Conservation (phyloP, 371 early-diverging fungal genomes). For the Chytridium lagenaria region DNA sequence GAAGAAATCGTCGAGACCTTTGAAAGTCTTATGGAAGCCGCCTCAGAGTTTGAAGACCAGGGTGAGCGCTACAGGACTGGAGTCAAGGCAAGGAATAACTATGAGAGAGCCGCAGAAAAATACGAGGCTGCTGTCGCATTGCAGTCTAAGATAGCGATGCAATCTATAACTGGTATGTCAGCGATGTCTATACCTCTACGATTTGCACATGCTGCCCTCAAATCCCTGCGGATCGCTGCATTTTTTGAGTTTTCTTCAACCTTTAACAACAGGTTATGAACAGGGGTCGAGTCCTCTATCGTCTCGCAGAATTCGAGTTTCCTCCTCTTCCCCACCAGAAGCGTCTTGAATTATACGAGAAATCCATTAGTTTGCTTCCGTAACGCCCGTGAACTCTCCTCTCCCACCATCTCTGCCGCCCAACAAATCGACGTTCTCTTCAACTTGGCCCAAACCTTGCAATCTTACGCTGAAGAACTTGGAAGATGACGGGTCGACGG, state of each 20-base stretch:
- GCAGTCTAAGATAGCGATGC: constrained; percentile 66
- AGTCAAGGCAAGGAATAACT: constrained; percentile 69
- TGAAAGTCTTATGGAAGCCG: constrained; percentile 52
- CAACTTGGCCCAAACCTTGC: constrained; percentile 74
- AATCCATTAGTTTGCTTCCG: constrained; percentile 65
- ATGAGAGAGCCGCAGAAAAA: constrained; percentile 68
- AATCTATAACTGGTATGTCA: constrained; percentile 69
- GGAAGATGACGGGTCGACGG: constrained; percentile 34
- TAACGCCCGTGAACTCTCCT: constrained; percentile 44
- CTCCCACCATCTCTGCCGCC: constrained; percentile 41
- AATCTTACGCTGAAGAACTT: constrained; percentile 67
- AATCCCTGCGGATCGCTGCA: no score
- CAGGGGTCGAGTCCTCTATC: constrained; percentile 70
- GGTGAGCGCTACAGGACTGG: constrained; percentile 73
- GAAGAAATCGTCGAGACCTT: constrained; percentile 18
- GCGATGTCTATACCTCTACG: neutral
- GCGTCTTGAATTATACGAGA: constrained; percentile 58
- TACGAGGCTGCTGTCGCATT: constrained; percentile 66
- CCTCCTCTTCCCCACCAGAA: constrained; percentile 55
- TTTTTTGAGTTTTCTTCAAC: no score
- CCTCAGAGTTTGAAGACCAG: constrained; percentile 69
- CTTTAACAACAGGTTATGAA: no score
- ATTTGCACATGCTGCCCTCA: no score
- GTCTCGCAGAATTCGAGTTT: constrained; percentile 67
- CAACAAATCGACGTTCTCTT: constrained; percentile 70